phyloP scores from a whole-genome alignment of 768 basidiomycete species.

The Russula olivacea region DNA sequence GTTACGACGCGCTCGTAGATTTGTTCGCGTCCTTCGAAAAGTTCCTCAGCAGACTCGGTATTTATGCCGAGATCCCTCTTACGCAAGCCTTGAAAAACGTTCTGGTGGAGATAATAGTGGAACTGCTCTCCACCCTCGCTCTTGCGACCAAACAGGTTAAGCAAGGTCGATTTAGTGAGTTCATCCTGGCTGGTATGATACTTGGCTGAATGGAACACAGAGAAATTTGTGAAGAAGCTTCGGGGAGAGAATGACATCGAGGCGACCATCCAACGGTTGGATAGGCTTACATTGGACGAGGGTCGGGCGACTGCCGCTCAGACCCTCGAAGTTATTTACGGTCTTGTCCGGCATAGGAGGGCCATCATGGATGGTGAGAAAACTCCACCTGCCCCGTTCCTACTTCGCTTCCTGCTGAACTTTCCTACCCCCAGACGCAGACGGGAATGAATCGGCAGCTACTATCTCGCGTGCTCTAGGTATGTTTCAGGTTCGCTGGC shows the following conservation, averaged over 20 bases:
- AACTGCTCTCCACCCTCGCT: slow-evolving; percentile 1
- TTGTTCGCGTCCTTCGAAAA: no score
- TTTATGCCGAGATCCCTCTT: no score
- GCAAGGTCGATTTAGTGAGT: slow-evolving; percentile 3
- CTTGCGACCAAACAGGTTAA: slow-evolving; percentile 6
- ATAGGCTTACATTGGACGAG: slow-evolving; percentile 4
- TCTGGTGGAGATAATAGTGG: neutral
- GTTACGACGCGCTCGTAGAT: no score
- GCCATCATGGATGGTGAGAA: slow-evolving; percentile 2
- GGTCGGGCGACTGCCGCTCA: neutral
- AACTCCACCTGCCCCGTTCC: neutral
- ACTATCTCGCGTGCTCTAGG: neutral
- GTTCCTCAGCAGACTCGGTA: no score
- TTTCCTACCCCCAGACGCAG: neutral
- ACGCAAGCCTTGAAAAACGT: neutral
- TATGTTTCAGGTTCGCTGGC: neutral
- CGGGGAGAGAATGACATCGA: slow-evolving; percentile 5
- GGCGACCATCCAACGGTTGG: neutral
- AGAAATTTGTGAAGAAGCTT: slow-evolving; percentile 7
- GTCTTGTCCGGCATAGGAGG: slow-evolving; percentile 1
- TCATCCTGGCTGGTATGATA: neutral
- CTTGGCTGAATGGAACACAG: neutral
- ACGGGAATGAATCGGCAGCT: neutral
- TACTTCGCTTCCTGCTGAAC: neutral
- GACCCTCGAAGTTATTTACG: neutral